Conservation (phyloP, 1,284 basidiomycete species). For the Cystobasidiaceae sp. region DNA sequence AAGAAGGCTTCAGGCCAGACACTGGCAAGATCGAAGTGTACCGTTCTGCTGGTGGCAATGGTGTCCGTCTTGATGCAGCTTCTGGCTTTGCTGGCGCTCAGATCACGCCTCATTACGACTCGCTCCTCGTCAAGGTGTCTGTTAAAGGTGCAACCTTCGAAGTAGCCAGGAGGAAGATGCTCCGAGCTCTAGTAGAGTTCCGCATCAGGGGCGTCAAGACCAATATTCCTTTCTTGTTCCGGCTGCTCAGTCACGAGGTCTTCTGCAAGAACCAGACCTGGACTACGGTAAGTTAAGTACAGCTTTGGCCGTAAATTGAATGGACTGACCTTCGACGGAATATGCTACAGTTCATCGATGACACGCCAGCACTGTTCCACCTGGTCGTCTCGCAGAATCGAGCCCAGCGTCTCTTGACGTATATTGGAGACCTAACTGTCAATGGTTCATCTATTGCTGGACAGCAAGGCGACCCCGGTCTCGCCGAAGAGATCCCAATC, state of each 20-base stretch:
- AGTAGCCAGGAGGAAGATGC: constrained; percentile 97
- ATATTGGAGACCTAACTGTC: constrained; percentile 95
- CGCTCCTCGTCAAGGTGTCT: constrained; percentile 91
- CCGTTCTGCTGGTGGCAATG: constrained; percentile 96
- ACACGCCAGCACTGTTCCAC: constrained; percentile 98
- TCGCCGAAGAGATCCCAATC: constrained; percentile 81
- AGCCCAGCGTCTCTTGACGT: constrained; percentile 93
- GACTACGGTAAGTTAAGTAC: constrained; percentile 69
- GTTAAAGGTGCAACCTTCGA: constrained; percentile 98
- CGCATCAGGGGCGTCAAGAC: constrained; percentile 82
- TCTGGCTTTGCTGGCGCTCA: constrained; percentile 99
- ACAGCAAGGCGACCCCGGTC: constrained; percentile 78
- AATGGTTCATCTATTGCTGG: constrained; percentile 97
- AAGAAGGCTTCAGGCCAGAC: constrained; percentile 89
- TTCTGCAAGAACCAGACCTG: constrained; percentile 96
- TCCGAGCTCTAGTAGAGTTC: constrained; percentile 97
- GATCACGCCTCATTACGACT: constrained; percentile 96
- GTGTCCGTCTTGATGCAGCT: constrained; percentile 92
- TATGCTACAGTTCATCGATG: constrained; percentile 80
- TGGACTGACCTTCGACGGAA: constrained; percentile 9
- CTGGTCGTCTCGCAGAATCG: constrained; percentile 96
- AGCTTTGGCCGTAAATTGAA: not conserved
- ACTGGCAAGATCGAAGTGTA: constrained; percentile 99
- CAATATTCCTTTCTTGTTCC: constrained; percentile 99
- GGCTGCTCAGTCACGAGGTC: constrained; percentile 92